Percentiles rank a stretch among this genome's conserved stretches.
phyloP scores from a whole-genome alignment of 2,329 filamentous ascomycete species.

The Cladosporium sp. region DNA sequence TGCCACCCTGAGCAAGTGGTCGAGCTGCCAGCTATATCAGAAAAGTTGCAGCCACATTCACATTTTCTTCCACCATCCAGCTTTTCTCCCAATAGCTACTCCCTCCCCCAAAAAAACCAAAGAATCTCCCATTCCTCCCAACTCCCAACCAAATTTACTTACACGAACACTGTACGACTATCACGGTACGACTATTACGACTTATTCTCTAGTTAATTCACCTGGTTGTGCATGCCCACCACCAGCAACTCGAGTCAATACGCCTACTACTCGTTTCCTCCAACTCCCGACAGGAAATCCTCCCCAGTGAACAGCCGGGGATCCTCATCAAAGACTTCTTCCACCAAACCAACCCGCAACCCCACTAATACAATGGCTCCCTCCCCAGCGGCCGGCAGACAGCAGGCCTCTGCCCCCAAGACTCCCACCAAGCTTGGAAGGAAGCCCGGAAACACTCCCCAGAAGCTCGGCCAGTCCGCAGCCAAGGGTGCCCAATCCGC shows the following conservation, averaged over 20 bases:
- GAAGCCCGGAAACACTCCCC: slow-evolving; percentile 33
- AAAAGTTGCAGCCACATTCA: slow-evolving; percentile 10
- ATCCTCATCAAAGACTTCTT: slow-evolving; percentile 11
- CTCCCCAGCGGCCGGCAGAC: slow-evolving; percentile 48
- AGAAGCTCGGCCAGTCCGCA: slow-evolving; percentile 39
- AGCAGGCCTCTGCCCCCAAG: slow-evolving; percentile 38
- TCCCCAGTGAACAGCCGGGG: slow-evolving; percentile 26
- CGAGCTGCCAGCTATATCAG: slow-evolving; percentile 13
- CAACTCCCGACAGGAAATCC: slow-evolving; percentile 41
- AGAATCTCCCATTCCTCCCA: slow-evolving; percentile 9
- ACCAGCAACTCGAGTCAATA: slow-evolving; percentile 45
- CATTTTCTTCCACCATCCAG: neutral
- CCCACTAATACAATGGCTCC: slow-evolving; percentile 41
- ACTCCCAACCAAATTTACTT: slow-evolving; percentile 8
- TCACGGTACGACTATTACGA: slow-evolving; percentile 25
- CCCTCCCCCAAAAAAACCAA: too few species aligned
- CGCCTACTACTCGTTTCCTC: slow-evolving; percentile 50
- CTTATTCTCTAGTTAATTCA: slow-evolving; percentile 15
- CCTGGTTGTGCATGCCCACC: slow-evolving; percentile 41
- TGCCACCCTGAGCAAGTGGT: neutral
- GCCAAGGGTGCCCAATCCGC: slow-evolving; percentile 14
- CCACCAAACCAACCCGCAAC: slow-evolving; percentile 23
- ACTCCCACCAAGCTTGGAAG: slow-evolving; percentile 49
- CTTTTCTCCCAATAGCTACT: slow-evolving; percentile 9
- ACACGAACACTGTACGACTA: slow-evolving; percentile 19